Evolutionary conservation across 176 grass and related monocot species (phyloP).

Genomic region (Oryza rufipogon): DNA sequence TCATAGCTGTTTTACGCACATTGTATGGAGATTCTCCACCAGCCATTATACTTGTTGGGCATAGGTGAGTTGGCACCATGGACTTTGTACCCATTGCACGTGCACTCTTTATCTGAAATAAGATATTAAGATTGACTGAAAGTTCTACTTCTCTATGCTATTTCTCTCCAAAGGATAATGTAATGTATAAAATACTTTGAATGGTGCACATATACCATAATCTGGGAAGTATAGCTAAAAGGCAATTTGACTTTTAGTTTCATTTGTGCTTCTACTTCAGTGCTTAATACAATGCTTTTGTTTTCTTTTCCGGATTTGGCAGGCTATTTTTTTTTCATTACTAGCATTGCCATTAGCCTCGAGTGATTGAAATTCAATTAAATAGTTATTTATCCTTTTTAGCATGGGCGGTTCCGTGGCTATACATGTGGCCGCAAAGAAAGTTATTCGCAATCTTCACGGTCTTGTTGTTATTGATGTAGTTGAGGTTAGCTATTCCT

Average conservation of each 20-base stretch:
- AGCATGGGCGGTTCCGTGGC: slow-evolving; percentile 98
- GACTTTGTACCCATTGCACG: not conserved
- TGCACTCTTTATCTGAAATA: slow-evolving; percentile 10
- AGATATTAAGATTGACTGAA: slow-evolving; percentile 15
- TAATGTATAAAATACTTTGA: slow-evolving; percentile 4
- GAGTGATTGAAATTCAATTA: not conserved
- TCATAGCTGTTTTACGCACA: slow-evolving; percentile 64
- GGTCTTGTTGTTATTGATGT: slow-evolving; percentile 96
- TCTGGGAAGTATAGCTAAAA: not conserved
- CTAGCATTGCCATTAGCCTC: not conserved
- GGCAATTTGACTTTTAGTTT: slow-evolving; percentile 19
- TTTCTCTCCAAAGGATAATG: slow-evolving; percentile 15
- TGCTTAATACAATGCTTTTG: slow-evolving; percentile 4
- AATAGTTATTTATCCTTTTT: slow-evolving; percentile 14
- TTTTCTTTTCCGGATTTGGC: not conserved
- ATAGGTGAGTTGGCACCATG: slow-evolving; percentile 64
- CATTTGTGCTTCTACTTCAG: not conserved
- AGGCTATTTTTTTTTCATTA: not conserved
- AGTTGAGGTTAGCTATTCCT: slow-evolving; percentile 77
- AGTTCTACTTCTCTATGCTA: not conserved
- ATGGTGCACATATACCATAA: not conserved
- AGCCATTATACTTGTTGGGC: slow-evolving; percentile 95
- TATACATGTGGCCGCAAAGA: slow-evolving; percentile 90
- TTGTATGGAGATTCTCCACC: slow-evolving; percentile 80
- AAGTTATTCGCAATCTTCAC: slow-evolving; percentile 64